Base-by-base conservation (phyloP, 176 grass and related monocot species). In the Guadua angustifolia region DNA sequence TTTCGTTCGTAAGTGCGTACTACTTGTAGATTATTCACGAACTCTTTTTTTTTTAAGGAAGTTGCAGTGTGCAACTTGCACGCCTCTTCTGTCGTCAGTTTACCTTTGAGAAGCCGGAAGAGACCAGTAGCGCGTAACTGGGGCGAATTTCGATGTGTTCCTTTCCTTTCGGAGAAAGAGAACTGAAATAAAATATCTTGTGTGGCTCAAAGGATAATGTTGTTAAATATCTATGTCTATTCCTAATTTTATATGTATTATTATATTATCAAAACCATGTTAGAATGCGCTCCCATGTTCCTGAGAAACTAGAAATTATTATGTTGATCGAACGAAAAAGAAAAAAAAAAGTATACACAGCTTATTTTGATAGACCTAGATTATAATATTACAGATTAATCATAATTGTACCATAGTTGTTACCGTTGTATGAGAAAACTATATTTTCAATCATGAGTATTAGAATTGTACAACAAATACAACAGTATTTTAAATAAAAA, bases 1-100 rank as follows among this genome's bases (percentile, higher is more conserved):
- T 32, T 13, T 84, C 57, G 53, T 57, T 61, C 53, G 56, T 61
- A 62, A 7, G 76, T 72, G n/a, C 24, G 66, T 63, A 72, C 66
- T 9, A 13, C 44, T 78, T 61, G 40, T 11, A 66, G 47, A 33
- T 13, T 18, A 70, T 55, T 29, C 22, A 40, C 11, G 26, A 0
- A 4, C 7, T 9, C 68, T 24, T 79, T 19, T 77, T 24, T 79
- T 19, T 74, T 74, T 35, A 80, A 57, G 51, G 8, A 45, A 55
- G 6, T 74, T 75, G 68, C 68, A 55, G 21, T 16, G 49, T 51
- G 29, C 29, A 29, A 29, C 29, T 29, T 51, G 24, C 1, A 69
- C 35, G 17, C 2, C 64, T 36, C 64, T 69, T 19, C 35, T 46
- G 8, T 35, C 6, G 24, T 64, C 42, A 11, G 32, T 42, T 74